These are phyloP conservation scores for Penicillium pulvis DNA, from an alignment of 495 filamentous ascomycete species.

Conservation along the genomic window DNA sequence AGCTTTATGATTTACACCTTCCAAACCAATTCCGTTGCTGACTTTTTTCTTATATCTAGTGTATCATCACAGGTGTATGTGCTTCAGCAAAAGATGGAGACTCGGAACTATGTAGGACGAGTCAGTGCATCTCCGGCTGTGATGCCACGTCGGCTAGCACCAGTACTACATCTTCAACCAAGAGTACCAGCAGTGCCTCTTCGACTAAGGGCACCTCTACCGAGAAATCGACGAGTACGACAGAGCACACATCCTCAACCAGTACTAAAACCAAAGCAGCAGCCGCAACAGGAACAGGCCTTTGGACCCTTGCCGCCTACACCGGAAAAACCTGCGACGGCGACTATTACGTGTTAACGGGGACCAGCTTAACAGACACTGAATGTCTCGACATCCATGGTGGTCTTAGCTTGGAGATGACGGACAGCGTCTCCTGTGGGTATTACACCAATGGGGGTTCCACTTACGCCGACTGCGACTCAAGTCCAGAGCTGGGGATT, in stretches of 20 bases:
- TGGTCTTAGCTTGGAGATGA: not conserved
- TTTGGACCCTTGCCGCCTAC: constrained; percentile 12
- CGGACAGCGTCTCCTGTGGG: not conserved
- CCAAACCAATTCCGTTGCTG: not conserved
- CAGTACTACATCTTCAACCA: not conserved
- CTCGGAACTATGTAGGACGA: not conserved
- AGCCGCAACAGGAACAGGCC: not conserved
- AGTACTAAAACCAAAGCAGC: not conserved
- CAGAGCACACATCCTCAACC: not conserved
- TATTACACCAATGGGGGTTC: not conserved
- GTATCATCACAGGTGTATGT: not conserved
- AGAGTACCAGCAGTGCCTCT: not conserved
- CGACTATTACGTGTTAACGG: constrained; percentile 10
- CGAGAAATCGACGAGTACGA: not conserved
- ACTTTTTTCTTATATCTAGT: not conserved
- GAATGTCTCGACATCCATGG: not conserved
- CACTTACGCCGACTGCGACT: not conserved
- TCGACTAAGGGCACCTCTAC: not conserved
- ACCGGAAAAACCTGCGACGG: constrained; percentile 2
- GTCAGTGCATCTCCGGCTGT: not conserved
- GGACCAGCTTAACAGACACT: not conserved
- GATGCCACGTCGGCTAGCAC: not conserved
- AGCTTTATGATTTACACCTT: not conserved
- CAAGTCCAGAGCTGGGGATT: not conserved
- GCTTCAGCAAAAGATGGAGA: not conserved